Evolutionary conservation across 108 stramenopile genomes (phyloP), one percentile per base, ranked within the genome.

Genomic region (Fragilariopsis cylindrus): DNA sequence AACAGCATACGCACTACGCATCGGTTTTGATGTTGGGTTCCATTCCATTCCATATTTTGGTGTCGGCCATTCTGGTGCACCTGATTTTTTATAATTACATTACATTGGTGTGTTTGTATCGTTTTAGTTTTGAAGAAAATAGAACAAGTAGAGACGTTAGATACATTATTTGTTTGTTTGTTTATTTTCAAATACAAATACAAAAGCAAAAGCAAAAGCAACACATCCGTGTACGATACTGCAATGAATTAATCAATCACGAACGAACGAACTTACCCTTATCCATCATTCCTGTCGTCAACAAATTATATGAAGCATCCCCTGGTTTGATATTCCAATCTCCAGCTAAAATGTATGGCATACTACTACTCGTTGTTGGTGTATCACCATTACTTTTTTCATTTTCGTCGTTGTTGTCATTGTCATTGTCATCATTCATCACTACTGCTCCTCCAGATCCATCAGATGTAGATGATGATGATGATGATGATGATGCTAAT

Each of bases 291-390:
- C 97, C 97, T 4, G 91, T 88, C n/a, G 96, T 97, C 21, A 98
- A 60, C 4, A 99, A 78, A 74, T 84, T 67, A 80, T 99, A 99
- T 44, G 84, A 79, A 13, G 96, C 56, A 45, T 88, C 91, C 43
- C 80, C 77, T 3, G 97, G 97, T 62, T 89, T 92, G 68, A 99
- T 94, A 75, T 99, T 99, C 73, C 84, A 96, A 71, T 96, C 95
- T 3, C 95, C 95, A 13, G 89, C 91, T 39, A 97, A 72, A 52
- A 92, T 82, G 66, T 86, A 85, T 3, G 94, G 90, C 30, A 30
- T 30, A 30, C 30, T 30, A 30, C 21, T 30, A 30, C 30, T 30
- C 30, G 30, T 30, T 77, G 41, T 43, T 5, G 58, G 55, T 21
- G 46, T 15, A 43, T 49, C 53, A 9, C 65, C 72, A 12, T 53